A percentile compares a stretch with the other conserved stretches of the same genome.
These are phyloP conservation scores for Eudorina sp. DNA, from an alignment of 139 green algal species.

Conservation along the genomic window DNA sequence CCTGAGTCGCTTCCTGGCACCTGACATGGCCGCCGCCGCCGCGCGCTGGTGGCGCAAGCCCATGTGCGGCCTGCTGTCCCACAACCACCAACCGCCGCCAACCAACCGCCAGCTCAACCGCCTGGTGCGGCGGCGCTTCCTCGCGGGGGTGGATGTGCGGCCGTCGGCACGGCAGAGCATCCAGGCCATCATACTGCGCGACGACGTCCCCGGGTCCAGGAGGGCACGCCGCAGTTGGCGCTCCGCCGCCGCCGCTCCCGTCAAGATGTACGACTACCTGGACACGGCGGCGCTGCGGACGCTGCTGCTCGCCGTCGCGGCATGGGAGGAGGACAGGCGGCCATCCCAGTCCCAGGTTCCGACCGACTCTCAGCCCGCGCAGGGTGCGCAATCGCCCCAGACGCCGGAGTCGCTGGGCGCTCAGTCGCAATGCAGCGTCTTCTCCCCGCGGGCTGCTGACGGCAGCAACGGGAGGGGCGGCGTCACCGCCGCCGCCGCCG, in stretches of 20 bases:
- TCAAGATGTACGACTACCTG: background rate
- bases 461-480: background rate
- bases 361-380: background rate
- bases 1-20: background rate
- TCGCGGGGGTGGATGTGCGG: background rate
- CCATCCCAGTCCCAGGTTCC: background rate
- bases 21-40: background rate
- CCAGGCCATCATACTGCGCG: background rate
- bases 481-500: background rate
- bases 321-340: background rate
- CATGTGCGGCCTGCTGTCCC: background rate
- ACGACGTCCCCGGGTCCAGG: too few species aligned
- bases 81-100: background rate
- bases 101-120: conserved; percentile 28
- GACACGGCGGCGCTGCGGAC: background rate
- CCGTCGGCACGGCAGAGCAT: background rate
- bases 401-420: background rate
- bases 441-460: background rate
- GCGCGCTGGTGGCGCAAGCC: conserved; percentile 17
- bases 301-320: background rate
- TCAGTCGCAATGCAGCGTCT: too few species aligned
- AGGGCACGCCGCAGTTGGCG: too few species aligned
- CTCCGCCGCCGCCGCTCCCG: too few species aligned
- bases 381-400: too few species aligned
- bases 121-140: background rate